Base-by-base conservation (phyloP, 2,329 filamentous ascomycete species). In the Aspergillus unguis region DNA sequence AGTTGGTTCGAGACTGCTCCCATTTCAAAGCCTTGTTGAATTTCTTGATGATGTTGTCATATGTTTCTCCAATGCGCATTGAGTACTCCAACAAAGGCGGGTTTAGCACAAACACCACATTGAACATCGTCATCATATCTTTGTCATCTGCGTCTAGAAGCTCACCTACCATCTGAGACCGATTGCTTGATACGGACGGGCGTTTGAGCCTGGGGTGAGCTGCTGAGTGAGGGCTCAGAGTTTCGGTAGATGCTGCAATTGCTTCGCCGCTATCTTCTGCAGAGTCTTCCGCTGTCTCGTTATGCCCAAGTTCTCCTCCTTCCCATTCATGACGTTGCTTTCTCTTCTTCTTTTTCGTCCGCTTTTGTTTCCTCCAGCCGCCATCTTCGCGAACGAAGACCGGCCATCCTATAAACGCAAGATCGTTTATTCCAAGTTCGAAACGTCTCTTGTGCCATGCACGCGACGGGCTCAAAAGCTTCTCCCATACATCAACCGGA, bases 121-220 rank as follows among this genome's bases (percentile, higher is more conserved):
- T 95, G 74, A 99, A 99, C 92, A 97, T 97, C 57, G 86, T 91
- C 88, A 97, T 92, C 43, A 83, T 83, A 53, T 82, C 75, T 54
- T 77, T 79, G 46, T 77, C 75, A 43, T 67, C 64, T 0, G 56
- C 52, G 45, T 72, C 67, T 37, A 62, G 38, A 4, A 58, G 53
- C 41, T 64, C 65, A 40, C 62, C 60, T 3, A 54, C 40, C 11
- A 57, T 40, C 45, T 61, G 66, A 6, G 57, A 48, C 46, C 60
- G 59, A 31, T 46, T 58, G 51, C 62, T 63, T 6, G 60, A 44
- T 43, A 53, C 55, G 17, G 59, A 63, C 27, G 54, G 53, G 29
- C 62, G 61, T 52, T 65, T 66, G 27, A 50, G 53, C 17, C 61
- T 67, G 36, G 58, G 58, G 8, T 61, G 52, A 17, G 58, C 58